Conservation (phyloP, 257 asterid genomes). For the Perilla frutescens region DNA sequence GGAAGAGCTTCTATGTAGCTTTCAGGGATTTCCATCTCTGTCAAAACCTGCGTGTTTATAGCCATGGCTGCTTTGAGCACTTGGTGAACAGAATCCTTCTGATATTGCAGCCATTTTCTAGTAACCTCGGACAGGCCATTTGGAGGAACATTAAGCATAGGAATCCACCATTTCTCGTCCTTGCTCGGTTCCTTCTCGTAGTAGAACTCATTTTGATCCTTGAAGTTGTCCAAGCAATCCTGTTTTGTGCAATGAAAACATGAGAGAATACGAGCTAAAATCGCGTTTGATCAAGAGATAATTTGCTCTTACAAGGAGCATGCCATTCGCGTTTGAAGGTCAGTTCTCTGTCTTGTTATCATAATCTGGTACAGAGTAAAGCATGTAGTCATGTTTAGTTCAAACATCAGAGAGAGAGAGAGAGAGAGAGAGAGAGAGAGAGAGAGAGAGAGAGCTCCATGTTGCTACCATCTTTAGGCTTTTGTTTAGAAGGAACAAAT, state of each 20-base stretch:
- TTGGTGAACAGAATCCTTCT: no score
- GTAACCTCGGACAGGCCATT: no score
- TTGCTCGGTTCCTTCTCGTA: conserved; percentile 44
- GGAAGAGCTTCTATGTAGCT: no score
- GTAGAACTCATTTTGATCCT: no score
- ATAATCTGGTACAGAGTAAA: conserved; percentile 57
- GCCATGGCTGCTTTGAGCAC: no score
- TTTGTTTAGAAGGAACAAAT: conserved; percentile 79
- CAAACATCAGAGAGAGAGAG: conserved; percentile 8
- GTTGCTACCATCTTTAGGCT: conserved; percentile 65
- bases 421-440: conserved; percentile 15
- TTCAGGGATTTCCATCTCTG: no score
- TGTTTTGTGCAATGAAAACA: no score
- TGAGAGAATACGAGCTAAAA: background rate
- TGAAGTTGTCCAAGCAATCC: no score
- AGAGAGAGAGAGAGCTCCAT: conserved; percentile 66
- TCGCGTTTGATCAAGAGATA: background rate
- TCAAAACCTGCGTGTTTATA: no score
- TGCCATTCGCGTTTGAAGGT: conserved; percentile 78
- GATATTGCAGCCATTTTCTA: no score
- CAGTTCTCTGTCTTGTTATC: conserved; percentile 73
- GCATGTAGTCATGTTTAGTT: conserved; percentile 4
- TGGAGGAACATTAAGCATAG: conserved; percentile 75
- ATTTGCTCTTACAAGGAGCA: conserved; percentile 73
- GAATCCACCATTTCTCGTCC: conserved; percentile 89